These are phyloP conservation scores for Blastobotrys illinoisensis DNA, from an alignment of 1,139 yeast genomes.

Conservation along the genomic window DNA sequence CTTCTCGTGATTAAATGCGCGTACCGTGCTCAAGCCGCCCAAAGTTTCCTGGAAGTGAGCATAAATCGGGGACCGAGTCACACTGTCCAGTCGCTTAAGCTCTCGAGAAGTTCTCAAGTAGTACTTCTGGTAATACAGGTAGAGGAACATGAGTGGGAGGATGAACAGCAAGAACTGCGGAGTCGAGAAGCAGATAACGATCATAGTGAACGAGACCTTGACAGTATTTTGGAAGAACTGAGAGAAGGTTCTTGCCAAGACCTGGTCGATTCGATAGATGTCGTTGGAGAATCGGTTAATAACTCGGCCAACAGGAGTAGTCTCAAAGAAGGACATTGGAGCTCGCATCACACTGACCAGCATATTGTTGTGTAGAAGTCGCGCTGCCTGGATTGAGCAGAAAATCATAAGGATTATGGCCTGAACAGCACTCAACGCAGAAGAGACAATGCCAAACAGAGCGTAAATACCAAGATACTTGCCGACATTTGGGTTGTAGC, in stretches of 20 bases:
- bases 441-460: conserved; percentile 63
- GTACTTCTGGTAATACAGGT: conserved; percentile 81
- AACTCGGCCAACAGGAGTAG: conserved; percentile 93
- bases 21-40: conserved; percentile 81
- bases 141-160: conserved; percentile 64
- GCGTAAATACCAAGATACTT: conserved; percentile 74
- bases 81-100: conserved; percentile 82
- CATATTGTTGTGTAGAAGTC: conserved; percentile 72
- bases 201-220: conserved; percentile 72
- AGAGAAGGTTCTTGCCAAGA: conserved; percentile 74
- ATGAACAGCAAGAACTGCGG: conserved; percentile 78
- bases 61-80: conserved; percentile 87
- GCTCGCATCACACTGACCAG: conserved; percentile 76
- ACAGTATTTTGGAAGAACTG: conserved; percentile 71
- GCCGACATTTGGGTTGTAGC: conserved; percentile 64
- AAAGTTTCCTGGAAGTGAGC: conserved; percentile 96
- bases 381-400: conserved; percentile 83
- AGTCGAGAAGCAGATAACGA: conserved; percentile 81
- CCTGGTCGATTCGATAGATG: conserved; percentile 86
- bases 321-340: conserved; percentile 96
- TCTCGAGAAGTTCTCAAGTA: conserved; percentile 90
- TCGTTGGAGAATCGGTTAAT: conserved; percentile 92
- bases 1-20: conserved; percentile 76
- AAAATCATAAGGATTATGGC: conserved; percentile 70
- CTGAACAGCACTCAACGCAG: conserved; percentile 59